Evolutionary conservation across 352 stramenopile genomes (phyloP), one percentile per base, ranked within the genome.

Genomic region (Phytophthora rubi): DNA sequence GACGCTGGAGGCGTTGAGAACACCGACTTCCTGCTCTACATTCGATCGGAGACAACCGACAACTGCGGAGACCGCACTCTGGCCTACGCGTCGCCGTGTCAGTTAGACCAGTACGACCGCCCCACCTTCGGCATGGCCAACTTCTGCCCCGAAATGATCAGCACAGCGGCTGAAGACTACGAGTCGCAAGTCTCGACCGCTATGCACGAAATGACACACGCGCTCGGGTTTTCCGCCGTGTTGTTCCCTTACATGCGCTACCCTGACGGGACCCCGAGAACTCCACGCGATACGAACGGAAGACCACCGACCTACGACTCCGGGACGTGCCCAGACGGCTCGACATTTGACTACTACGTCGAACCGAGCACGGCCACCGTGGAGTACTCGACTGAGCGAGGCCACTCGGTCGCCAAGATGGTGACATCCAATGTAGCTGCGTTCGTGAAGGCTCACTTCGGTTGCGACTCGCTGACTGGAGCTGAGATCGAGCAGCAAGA

Each of bases 71-170:
- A 63, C 1, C 73, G 75, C 0, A 86, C 89, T 13, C 66, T 97
- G 0, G 89, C 86, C 15, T 97, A 94, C 65, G 88, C 89, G 0
- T 82, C 82, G 0, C 89, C 88, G 0, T 97, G 89, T 59, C 89
- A 94, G 60, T 91, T 90, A 37, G 88, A 97, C 63, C 86, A 95
- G 51, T 93, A 83, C 62, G 89, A 97, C 59, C 85, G 86, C 4
- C 88, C 86, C 7, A 95, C 84, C 10, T 93, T 95, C 58, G 88
- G 89, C 0, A 94, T 94, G 86, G 73, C 77, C 6, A 95, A 97
- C 70, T 94, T 95, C 49, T 97, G 89, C 48, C 88, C 57, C 0
- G 77, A 92, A 26, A 26, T 26, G 55, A 84, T 95, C 52, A 83
- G 87, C 32, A 82, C 71, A 2, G 76, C 85, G n/a, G 60, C 73